Conservation (phyloP, 805 yeast species). For the Grigorovia transvaalensis region DNA sequence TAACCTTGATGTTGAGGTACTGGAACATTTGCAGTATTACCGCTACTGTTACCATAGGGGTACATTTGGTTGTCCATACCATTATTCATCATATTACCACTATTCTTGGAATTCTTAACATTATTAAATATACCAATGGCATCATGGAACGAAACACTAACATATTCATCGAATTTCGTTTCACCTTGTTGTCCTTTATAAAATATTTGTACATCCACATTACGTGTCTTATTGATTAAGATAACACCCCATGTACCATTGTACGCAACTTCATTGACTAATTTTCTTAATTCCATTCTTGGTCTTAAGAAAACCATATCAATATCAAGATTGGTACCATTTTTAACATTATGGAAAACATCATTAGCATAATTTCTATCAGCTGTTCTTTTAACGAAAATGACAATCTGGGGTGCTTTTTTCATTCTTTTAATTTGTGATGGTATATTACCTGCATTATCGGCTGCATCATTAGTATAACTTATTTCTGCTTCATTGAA, state of each 20-base stretch:
- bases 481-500: slow-evolving; percentile 22
- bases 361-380: slow-evolving; percentile 36
- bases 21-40: not conserved
- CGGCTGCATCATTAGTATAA: slow-evolving; percentile 15
- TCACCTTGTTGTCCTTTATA: slow-evolving; percentile 61
- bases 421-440: slow-evolving; percentile 21
- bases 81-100: slow-evolving; percentile 1
- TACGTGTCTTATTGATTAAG: slow-evolving; percentile 43
- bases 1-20: slow-evolving; percentile 4
- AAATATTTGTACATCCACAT: slow-evolving; percentile 63
- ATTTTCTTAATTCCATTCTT: slow-evolving; percentile 34
- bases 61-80: not conserved
- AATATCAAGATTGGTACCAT: slow-evolving; percentile 31
- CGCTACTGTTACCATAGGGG: not conserved
- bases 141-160: slow-evolving; percentile 52
- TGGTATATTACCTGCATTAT: not conserved
- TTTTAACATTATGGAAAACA: slow-evolving; percentile 32
- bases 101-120: slow-evolving; percentile 17
- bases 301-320: slow-evolving; percentile 36
- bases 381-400: slow-evolving; percentile 37
- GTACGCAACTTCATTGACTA: slow-evolving; percentile 67
- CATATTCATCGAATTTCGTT: slow-evolving; percentile 74
- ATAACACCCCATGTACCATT: slow-evolving; percentile 68
- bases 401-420: slow-evolving; percentile 35
- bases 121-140: slow-evolving; percentile 40